A percentile compares a stretch with the other conserved stretches of the same genome.
phyloP scores from a whole-genome alignment of 306 rosid genomes.

The Pachyrhizus erosus region DNA sequence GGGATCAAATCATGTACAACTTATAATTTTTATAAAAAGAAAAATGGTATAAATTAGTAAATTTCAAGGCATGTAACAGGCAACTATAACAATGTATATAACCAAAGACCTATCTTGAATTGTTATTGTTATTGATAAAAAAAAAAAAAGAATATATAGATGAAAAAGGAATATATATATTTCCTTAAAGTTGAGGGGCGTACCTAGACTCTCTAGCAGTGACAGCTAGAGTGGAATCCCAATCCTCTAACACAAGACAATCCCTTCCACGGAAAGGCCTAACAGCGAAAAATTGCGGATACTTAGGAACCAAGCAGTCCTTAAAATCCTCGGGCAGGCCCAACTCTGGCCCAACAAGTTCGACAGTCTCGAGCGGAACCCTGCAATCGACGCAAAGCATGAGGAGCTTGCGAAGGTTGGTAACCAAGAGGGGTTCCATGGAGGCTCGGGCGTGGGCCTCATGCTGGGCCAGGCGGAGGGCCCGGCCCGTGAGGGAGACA shows the following conservation, averaged over 20 bases:
- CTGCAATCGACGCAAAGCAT: conserved; percentile 79
- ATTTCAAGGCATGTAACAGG: too few species aligned
- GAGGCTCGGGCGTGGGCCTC: conserved; percentile 54
- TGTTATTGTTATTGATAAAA: too few species aligned
- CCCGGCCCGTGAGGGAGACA: conserved; percentile 62
- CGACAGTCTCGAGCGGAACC: conserved; percentile 65
- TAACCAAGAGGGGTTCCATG: conserved; percentile 83
- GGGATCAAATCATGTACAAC: too few species aligned
- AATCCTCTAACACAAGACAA: conserved; percentile 70
- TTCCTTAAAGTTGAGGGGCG: neutral
- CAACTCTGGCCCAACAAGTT: conserved; percentile 63
- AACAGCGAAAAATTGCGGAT: conserved; percentile 67
- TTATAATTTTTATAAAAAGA: too few species aligned
- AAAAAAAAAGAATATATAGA: too few species aligned
- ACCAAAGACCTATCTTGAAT: too few species aligned
- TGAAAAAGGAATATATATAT: neutral
- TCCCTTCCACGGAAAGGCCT: conserved; percentile 56
- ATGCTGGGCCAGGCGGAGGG: conserved; percentile 57
- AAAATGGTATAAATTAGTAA: too few species aligned
- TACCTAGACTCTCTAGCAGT: conserved; percentile 64
- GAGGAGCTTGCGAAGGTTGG: conserved; percentile 67
- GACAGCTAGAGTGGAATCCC: conserved; percentile 77
- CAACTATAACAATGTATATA: too few species aligned
- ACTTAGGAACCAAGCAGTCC: conserved; percentile 54
- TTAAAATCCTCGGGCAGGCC: conserved; percentile 65